These are phyloP conservation scores for Hortiboletus flavorubellus DNA, from an alignment of 768 basidiomycete genomes.

Conservation along the genomic window DNA sequence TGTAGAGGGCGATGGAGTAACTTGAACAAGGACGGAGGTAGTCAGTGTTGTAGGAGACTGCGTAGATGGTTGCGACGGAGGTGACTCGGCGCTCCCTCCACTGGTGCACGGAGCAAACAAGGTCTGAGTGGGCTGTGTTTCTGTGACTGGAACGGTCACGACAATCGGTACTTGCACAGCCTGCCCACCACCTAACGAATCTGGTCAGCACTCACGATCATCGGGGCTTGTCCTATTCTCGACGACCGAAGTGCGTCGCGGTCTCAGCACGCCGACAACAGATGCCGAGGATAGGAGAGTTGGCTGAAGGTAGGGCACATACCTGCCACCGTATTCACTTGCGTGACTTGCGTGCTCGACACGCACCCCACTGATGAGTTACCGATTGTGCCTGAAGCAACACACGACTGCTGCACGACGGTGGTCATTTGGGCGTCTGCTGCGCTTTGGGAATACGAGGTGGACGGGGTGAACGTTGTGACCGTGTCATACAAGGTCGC, in stretches of 20 bases:
- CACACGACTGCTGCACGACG: slow-evolving; percentile 30
- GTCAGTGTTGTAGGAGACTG: slow-evolving; percentile 12
- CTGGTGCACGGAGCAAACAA: slow-evolving; percentile 40
- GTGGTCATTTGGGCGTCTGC: slow-evolving; percentile 35
- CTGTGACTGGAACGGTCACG: slow-evolving; percentile 32
- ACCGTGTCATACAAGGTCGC: slow-evolving; percentile 39
- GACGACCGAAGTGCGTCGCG: slow-evolving; percentile 14
- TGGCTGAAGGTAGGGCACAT: slow-evolving; percentile 12
- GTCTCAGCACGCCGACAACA: slow-evolving; percentile 7
- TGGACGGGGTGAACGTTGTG: slow-evolving; percentile 34
- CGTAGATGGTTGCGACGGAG: slow-evolving; percentile 7
- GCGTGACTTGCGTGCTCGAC: slow-evolving; percentile 23
- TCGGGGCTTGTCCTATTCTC: too few species aligned
- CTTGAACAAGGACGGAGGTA: slow-evolving; percentile 27
- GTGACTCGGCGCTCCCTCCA: slow-evolving; percentile 7
- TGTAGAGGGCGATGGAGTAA: slow-evolving; percentile 32
- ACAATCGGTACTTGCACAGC: slow-evolving; percentile 42
- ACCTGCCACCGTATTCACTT: slow-evolving; percentile 37
- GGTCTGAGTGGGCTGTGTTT: slow-evolving; percentile 34
- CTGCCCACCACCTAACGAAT: slow-evolving; percentile 24
- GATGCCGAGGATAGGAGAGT: not conserved
- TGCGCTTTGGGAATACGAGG: slow-evolving; percentile 36
- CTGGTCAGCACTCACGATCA: slow-evolving; percentile 12
- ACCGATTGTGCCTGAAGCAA: slow-evolving; percentile 27
- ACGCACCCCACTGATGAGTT: slow-evolving; percentile 29